Conservation (phyloP, 1,284 basidiomycete species). For the Stygiomarasmius scandens region DNA sequence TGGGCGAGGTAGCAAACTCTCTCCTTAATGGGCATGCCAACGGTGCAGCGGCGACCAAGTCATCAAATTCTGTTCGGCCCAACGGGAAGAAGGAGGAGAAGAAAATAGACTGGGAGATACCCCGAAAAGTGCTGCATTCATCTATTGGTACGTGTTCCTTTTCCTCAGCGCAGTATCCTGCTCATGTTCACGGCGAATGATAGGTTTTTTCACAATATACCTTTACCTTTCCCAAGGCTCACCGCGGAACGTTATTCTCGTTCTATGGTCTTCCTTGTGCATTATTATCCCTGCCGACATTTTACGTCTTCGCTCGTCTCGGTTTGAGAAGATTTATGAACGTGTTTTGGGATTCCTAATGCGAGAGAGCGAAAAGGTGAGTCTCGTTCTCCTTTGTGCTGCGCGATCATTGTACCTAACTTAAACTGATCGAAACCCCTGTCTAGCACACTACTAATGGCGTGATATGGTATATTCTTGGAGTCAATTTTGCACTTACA, state of each 20-base stretch:
- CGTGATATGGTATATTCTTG: constrained; percentile 94
- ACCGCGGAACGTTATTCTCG: constrained; percentile 60
- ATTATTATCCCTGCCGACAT: constrained; percentile 79
- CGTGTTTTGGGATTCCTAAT: constrained; percentile 84
- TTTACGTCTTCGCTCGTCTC: constrained; percentile 70
- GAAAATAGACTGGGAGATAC: constrained; percentile 79
- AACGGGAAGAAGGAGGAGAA: constrained; percentile 18
- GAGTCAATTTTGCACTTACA: constrained; percentile 82
- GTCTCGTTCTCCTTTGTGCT: constrained; percentile 18
- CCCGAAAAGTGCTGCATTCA: constrained; percentile 88
- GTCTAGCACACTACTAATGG: constrained; percentile 75
- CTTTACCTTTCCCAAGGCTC: constrained; percentile 68
- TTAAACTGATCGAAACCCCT: no score
- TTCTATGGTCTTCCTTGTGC: constrained; percentile 69
- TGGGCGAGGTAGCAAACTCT: constrained; percentile 23
- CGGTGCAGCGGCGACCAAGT: constrained; percentile 14
- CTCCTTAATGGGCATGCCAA: constrained; percentile 21
- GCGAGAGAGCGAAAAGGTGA: constrained; percentile 90
- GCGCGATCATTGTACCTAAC: background rate
- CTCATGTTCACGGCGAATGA: constrained; percentile 7
- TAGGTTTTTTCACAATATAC: constrained; percentile 84
- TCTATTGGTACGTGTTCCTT: constrained; percentile 75
- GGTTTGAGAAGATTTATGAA: constrained; percentile 82
- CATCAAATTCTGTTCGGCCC: background rate
- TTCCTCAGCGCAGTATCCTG: constrained; percentile 9